phyloP scores from a whole-genome alignment of 441 rosid genomes.

The Arabidopsis lyrata region DNA sequence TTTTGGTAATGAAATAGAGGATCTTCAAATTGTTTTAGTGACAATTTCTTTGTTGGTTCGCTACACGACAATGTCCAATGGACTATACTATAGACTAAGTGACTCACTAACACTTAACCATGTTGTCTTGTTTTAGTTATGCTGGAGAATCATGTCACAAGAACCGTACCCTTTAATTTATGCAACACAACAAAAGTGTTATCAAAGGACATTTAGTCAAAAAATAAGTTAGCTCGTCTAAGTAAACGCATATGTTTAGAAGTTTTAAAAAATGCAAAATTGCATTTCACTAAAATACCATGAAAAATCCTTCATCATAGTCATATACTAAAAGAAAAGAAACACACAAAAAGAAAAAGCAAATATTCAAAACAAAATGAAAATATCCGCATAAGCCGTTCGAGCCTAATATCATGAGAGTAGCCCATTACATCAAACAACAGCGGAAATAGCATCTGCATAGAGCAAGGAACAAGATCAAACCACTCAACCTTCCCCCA shows the following conservation, averaged over 20 bases:
- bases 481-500: conserved; percentile 19
- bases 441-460: background rate
- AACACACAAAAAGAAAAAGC: background rate
- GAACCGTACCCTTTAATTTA: no score
- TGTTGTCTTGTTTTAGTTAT: no score
- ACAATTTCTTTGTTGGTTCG: no score
- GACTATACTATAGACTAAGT: no score
- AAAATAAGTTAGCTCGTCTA: background rate
- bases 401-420: background rate
- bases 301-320: background rate
- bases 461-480: background rate
- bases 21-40: no score
- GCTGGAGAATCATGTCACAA: no score
- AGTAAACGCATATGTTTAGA: background rate
- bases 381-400: background rate
- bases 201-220: background rate
- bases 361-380: background rate
- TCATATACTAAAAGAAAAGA: background rate
- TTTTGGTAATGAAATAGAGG: no score
- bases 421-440: background rate
- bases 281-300: background rate
- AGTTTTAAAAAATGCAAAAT: background rate
- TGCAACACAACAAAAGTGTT: background rate
- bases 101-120: no score
- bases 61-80: no score